Base-by-base conservation (phyloP, 257 asterid genomes). In the Primulina eburnea region DNA sequence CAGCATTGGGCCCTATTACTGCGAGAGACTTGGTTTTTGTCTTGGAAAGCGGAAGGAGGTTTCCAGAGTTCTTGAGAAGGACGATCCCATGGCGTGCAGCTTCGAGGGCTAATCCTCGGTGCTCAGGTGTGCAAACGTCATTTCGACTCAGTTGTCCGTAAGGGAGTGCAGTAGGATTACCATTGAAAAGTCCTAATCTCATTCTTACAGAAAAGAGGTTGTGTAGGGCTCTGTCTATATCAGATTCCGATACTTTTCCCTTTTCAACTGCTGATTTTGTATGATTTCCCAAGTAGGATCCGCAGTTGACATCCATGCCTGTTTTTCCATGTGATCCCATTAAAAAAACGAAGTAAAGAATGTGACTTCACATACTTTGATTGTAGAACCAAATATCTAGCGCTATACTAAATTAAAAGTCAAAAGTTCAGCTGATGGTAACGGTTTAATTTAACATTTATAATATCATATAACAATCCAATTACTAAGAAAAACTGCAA, bases 221-320 rank as follows among this genome's bases (percentile, higher is more conserved):
- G 73, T 74, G 62, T 18, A 89, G 86, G 62, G 96, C 92, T 73
- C 78, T 78, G 73, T 89, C 92, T 40, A 89, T 65, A 17, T 89
- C 85, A 8, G 85, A 71, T 79, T 82, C 87, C 3, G 78, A 61
- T 56, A 87, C 71, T 53, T 81, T 84, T 0, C 85, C 81, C 77
- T 78, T 80, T 50, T 75, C 69, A 8, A 89, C 26, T 11, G 94
- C 94, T 26, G 88, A 75, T 76, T 74, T 81, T 7, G 90, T 71
- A 69, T 87, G 75, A 16, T 73, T 73, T 38, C 29, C 69, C 60
- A 85, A 75, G 71, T 80, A 82, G 6, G 80, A 58, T 24, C 94
- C 96, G 50, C 94, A 89, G 57, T 83, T 80, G 7, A 89, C 68
- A 73, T 89, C 96, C 92, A 89, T 84, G 26, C 92, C 92, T 88